Conservation (phyloP, 1,139 yeast genomes). For the Wickerhamomyces sp. region DNA sequence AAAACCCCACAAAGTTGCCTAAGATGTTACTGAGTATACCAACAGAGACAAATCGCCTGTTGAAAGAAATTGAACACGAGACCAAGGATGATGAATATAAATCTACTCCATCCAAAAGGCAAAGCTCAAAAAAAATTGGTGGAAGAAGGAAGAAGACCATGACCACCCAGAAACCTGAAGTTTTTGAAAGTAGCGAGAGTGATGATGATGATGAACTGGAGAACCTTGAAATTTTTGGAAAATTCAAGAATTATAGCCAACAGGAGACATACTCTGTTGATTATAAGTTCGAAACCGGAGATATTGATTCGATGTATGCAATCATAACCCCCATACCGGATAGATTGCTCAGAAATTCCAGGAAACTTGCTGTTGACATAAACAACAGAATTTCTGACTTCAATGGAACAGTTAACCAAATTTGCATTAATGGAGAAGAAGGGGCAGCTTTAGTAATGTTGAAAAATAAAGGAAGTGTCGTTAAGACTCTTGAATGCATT, state of each 20-base stretch:
- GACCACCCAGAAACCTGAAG: no score
- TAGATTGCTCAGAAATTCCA: not conserved
- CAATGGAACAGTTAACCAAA: not conserved
- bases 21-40: no score
- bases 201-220: slow-evolving; percentile 3
- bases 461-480: not conserved
- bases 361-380: not conserved
- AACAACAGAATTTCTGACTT: not conserved
- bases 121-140: no score
- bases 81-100: no score
- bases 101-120: no score
- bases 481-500: not conserved
- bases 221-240: not conserved
- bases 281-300: not conserved
- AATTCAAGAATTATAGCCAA: not conserved
- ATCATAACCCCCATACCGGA: not conserved
- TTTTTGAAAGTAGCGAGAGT: not conserved
- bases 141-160: no score
- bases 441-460: not conserved
- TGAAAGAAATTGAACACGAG: no score
- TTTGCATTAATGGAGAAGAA: not conserved
- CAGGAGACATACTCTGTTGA: not conserved
- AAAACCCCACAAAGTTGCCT: no score
- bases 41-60: no score
- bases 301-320: not conserved